Evolutionary conservation across 1,284 basidiomycete genomes (phyloP), one percentile per base, ranked within the genome.

Genomic region (Thecaphora thlaspeos): DNA sequence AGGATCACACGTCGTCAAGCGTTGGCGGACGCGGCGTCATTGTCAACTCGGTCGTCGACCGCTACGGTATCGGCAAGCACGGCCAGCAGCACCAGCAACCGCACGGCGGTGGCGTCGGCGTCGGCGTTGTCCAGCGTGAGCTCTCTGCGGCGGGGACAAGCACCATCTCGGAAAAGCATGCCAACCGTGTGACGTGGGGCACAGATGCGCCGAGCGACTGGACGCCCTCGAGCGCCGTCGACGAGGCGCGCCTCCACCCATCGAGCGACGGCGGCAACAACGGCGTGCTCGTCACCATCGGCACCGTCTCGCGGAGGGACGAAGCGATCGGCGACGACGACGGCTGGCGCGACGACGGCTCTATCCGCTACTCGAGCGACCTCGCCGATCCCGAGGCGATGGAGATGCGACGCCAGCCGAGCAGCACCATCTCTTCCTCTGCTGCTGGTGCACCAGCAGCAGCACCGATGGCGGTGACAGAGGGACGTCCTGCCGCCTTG

Each of bases 281-380:
- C 30, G 52, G 55, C 21, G 28, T 63, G 34, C 39, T 55, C 24
- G 45, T 63, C 46, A 63, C 61, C 14, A 40, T 63, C 43, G 55
- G 55, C 40, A 58, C 60, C 14, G 46, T 62, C 14, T 59, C 55
- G 17, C 46, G 40, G 18, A 38, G 41, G 5, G 61, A 63, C 23
- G 46, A 51, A 3, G 48, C 47, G 2, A n/a, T n/a, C n/a, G n/a
- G n/a, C n/a, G n/a, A n/a, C n/a, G n/a, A n/a, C n/a, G n/a, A n/a
- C n/a, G n/a, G 44, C 3, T 58, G 48, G 55, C 41, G 49, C 11
- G 53, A 22, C 5, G 4, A 8, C 4, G 59, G 51, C 21, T 61
- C 55, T 4, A 47, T 51, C 4, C 51, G 55, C n/a, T 57, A 61
- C 41, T 61, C 59, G n/a, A 57, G 55, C n/a, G 60, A 62, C 39